Evolutionary conservation across 192 early-diverging fungal species (phyloP).

Genomic region (Podila verticillata): DNA sequence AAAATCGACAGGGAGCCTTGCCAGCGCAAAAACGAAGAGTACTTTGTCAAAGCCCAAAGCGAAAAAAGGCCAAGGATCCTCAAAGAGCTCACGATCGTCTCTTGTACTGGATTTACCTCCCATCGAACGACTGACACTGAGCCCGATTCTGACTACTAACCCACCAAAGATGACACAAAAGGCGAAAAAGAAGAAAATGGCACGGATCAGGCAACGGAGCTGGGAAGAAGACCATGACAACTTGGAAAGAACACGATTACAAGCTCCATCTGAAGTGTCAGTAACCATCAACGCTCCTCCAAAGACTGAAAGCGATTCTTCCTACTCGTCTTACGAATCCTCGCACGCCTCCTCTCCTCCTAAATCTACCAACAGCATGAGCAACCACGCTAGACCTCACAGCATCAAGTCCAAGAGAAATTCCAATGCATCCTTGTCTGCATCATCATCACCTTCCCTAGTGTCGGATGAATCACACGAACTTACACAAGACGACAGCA

Average conservation of each 20-base stretch:
- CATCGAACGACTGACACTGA: not conserved
- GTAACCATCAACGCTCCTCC: not conserved
- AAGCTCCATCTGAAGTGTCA: too few species aligned
- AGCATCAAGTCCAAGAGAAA: not conserved
- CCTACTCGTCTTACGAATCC: conserved; percentile 22
- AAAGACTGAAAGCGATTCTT: conserved; percentile 9
- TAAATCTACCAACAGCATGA: conserved; percentile 11
- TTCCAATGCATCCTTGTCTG: not conserved
- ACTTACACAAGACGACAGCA: not conserved
- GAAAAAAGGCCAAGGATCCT: not conserved
- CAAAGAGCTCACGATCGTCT: not conserved
- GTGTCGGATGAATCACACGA: not conserved
- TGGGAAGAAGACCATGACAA: not conserved
- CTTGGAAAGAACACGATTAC: not conserved
- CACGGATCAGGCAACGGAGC: not conserved
- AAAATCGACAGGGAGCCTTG: not conserved
- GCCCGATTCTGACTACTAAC: not conserved
- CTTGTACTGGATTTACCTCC: not conserved
- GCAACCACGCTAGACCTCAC: not conserved
- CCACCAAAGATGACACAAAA: not conserved
- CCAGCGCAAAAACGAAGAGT: not conserved
- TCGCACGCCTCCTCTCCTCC: conserved; percentile 30
- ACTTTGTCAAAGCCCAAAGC: not conserved
- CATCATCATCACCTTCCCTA: not conserved
- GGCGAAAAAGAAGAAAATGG: not conserved